Evolutionary conservation across 176 grass and related monocot genomes (phyloP).

Genomic region (Lolium multiflorum): DNA sequence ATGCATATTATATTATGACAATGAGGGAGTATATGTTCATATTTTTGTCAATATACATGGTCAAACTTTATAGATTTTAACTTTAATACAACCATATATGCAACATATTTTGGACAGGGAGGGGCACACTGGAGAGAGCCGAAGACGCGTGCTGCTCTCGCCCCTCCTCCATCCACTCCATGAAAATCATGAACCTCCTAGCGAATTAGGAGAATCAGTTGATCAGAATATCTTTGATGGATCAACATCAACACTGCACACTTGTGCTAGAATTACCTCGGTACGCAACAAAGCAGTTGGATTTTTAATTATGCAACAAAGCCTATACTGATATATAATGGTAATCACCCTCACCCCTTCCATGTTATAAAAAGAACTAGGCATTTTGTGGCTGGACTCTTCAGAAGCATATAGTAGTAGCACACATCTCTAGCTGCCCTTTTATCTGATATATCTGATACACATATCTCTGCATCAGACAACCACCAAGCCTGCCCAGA

Average conservation of each 20-base stretch:
- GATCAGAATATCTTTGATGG: neutral
- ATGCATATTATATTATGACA: too few species aligned
- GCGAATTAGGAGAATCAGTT: neutral
- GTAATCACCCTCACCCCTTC: neutral
- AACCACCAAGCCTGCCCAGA: constrained; percentile 44
- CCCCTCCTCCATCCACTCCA: neutral
- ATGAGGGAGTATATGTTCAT: too few species aligned
- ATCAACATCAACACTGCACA: constrained; percentile 6
- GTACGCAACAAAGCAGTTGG: neutral
- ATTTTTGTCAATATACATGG: too few species aligned
- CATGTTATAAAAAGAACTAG: constrained; percentile 15
- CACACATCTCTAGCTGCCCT: constrained; percentile 24
- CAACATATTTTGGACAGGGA: too few species aligned
- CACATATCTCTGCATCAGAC: constrained; percentile 35
- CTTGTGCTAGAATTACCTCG: neutral
- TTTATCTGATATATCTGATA: neutral
- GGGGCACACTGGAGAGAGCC: too few species aligned
- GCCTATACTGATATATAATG: neutral
- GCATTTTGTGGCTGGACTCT: neutral
- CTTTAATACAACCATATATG: too few species aligned
- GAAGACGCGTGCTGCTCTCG: too few species aligned
- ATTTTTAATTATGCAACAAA: neutral
- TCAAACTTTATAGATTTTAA: too few species aligned
- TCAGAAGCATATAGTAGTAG: neutral
- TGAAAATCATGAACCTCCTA: neutral